These are phyloP conservation scores for Limonium bicolor DNA, from an alignment of 148 eudicot genomes.

Conservation along the genomic window DNA sequence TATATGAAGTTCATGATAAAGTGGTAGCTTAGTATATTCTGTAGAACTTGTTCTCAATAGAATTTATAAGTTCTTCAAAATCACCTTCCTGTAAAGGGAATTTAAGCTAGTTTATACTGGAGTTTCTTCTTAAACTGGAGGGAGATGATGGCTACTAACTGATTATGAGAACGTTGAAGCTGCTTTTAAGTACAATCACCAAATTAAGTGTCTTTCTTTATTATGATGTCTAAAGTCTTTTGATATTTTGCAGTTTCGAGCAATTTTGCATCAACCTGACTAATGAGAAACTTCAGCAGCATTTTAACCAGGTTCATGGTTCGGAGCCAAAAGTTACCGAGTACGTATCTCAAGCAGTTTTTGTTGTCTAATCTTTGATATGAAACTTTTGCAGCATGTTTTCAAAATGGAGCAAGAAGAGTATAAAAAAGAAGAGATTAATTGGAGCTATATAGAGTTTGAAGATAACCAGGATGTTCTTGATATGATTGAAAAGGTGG, in stretches of 20 bases:
- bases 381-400: constrained; percentile 58
- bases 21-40: too few relatives aligned
- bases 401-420: constrained; percentile 99
- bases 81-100: too few relatives aligned
- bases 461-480: constrained; percentile 93
- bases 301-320: constrained; percentile 80
- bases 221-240: neutral
- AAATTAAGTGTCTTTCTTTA: too few relatives aligned
- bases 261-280: constrained; percentile 97
- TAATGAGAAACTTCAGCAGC: constrained; percentile 97
- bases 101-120: too few relatives aligned
- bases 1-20: too few relatives aligned
- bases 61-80: too few relatives aligned
- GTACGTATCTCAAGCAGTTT: neutral
- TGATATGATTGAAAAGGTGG: constrained; percentile 93
- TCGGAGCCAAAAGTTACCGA: neutral
- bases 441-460: constrained; percentile 97
- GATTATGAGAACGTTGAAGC: too few relatives aligned
- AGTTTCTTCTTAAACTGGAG: too few relatives aligned
- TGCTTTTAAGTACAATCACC: too few relatives aligned
- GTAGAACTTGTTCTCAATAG: too few relatives aligned
- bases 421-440: constrained; percentile 92
- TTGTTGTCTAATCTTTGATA: neutral
- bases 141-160: too few relatives aligned
- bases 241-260: constrained; percentile 69